Base-by-base conservation (phyloP, 192 early-diverging fungal genomes). In the Coemansia sp. region DNA sequence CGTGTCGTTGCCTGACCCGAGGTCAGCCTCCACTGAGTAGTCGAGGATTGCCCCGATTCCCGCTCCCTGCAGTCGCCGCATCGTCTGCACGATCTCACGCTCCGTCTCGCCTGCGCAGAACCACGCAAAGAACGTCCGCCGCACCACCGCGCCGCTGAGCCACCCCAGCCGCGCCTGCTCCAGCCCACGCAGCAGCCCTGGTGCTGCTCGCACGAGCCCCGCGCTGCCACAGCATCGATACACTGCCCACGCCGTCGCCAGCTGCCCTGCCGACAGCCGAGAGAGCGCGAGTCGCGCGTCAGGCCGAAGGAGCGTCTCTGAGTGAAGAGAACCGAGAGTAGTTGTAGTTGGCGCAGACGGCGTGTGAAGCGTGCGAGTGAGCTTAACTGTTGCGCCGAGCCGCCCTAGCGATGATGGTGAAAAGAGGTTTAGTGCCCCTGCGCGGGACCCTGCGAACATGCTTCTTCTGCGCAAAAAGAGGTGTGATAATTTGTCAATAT, bases 71-170 rank as follows among this genome's bases (percentile, higher is more conserved):
- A 95, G 88, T 19, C 64, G 29, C 12, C 85, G 82, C 94, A 98
- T 96, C 25, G 90, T 90, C 31, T 87, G 86, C n/a, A 91, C 76
- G 37, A 95, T 94, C 72, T 95, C 93, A 38, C 89, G 85, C 50
- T 91, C 86, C 11, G 89, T 86, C 77, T 98, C 95, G 48, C 96
- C 96, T 23, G 92, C 93, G 83, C 69, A 81, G 68, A 83, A 85
- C 76, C 95, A 94, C 46, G 87, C 86, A 85, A 95, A 98, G 77
- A 98, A 94, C 5, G 95, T 97, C 19, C 86, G 85, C 77, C 90
- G 91, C 66, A 96, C 83, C 23, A 93, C 72, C 51, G 84, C 87
- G 75, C 93, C 89, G 50, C 89, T 86, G 1, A 75, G 69, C 80
- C 80, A 83, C 11, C 69, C 60, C 59, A 83, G 59, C 23, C 73